Base-by-base conservation (phyloP, 306 rosid genomes). In the Spatholobus suberectus region DNA sequence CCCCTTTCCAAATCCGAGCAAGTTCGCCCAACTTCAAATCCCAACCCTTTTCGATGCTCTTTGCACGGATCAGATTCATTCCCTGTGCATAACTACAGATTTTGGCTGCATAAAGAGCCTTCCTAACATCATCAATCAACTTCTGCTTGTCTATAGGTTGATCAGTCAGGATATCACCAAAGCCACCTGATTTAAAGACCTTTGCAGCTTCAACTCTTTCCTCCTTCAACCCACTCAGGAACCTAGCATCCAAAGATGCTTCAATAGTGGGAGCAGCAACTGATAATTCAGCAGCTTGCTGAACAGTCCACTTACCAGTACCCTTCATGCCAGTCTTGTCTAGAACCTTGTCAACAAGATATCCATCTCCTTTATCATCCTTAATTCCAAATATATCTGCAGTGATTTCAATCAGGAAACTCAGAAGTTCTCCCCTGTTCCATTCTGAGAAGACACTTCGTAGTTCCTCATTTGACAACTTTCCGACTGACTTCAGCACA, bases 321-420 rank as follows among this genome's bases (percentile, higher is more conserved):
- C 96, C 98, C 90, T 94, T 94, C 97, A 94, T 92, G 82, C 98
- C 97, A 5, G 98, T 94, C 85, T 94, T 94, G 90, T 94, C 98
- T 78, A 94, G 87, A 77, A 94, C 97, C 86, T 94, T 92, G 90
- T 94, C 98, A 41, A 94, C 98, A 86, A 94, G 90, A 86, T 91
- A 78, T 41, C 98, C 98, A 73, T 91, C 92, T 0, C 86, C 97
- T 73, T 91, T 91, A 75, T 94, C 97, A 51, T 94, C 98, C 93
- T 92, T 91, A 70, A 92, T 90, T 75, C 94, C 94, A 69, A 94
- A 94, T 78, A 94, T 94, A 77, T 94, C 97, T 2, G 96, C 96
- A 13, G 97, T 91, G 80, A 94, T 94, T 90, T 94, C 98, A 87
- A 94, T 87, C 78, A 94, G 86, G 88, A 92, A 94, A 83, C 98